Conservation (phyloP, 768 basidiomycete species). For the Russula olivacea region DNA sequence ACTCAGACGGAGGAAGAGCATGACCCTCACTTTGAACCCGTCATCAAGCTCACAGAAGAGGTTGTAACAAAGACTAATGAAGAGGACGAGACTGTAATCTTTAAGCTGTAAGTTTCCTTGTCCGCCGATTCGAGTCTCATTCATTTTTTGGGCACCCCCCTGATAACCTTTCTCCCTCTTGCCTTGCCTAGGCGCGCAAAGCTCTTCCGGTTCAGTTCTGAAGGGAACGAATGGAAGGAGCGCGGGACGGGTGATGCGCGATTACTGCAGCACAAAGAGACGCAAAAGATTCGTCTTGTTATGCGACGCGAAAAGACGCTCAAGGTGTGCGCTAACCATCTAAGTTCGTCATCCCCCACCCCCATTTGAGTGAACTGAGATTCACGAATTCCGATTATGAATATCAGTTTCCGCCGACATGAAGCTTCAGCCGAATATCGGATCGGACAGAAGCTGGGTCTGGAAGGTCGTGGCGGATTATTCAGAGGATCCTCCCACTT, state of each 20-base stretch:
- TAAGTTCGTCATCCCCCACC: slow-evolving; percentile 47
- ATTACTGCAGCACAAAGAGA: slow-evolving; percentile 82
- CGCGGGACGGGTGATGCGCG: slow-evolving; percentile 94
- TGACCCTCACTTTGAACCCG: slow-evolving; percentile 92
- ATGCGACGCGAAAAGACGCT: slow-evolving; percentile 99
- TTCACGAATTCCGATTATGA: background rate
- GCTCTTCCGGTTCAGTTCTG: slow-evolving; percentile 87
- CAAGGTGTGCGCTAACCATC: slow-evolving; percentile 98
- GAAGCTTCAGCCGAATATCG: slow-evolving; percentile 94
- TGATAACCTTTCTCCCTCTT: slow-evolving; percentile 3
- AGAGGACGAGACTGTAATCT: slow-evolving; percentile 86
- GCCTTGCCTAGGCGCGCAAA: slow-evolving; percentile 76
- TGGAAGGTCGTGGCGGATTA: slow-evolving; percentile 97
- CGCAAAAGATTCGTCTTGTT: slow-evolving; percentile 89
- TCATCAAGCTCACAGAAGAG: slow-evolving; percentile 92
- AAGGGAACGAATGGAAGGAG: slow-evolving; percentile 92
- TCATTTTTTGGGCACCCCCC: slow-evolving; percentile 5
- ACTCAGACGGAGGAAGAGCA: slow-evolving; percentile 58
- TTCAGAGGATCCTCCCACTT: slow-evolving; percentile 79
- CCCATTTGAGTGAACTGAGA: background rate
- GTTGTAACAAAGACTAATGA: slow-evolving; percentile 93
- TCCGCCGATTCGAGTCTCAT: slow-evolving; percentile 20
- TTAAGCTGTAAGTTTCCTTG: slow-evolving; percentile 80
- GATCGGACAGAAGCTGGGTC: slow-evolving; percentile 98
- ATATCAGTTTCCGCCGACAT: slow-evolving; percentile 77